Percentiles rank a stretch among this genome's conserved stretches.
These are phyloP conservation scores for Limonium bicolor DNA, from an alignment of 148 eudicot genomes.

Conservation along the genomic window DNA sequence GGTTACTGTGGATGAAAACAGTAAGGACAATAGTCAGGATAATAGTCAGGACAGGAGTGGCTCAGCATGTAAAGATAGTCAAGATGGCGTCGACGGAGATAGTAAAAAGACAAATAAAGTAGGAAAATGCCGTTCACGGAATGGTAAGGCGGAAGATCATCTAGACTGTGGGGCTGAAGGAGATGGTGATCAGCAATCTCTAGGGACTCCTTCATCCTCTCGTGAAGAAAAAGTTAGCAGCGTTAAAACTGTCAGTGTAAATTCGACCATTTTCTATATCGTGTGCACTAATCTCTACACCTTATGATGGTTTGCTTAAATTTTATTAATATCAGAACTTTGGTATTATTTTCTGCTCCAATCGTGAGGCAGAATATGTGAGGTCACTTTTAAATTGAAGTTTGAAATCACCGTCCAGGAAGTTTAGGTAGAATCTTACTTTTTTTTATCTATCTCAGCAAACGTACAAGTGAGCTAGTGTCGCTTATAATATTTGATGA, in stretches of 20 bases:
- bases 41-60: slow-evolving; percentile 23
- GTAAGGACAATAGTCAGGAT: slow-evolving; percentile 27
- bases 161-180: slow-evolving; percentile 69
- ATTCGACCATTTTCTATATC: slow-evolving; percentile 3
- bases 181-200: slow-evolving; percentile 87
- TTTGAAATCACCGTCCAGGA: too few species aligned
- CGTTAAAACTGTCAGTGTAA: slow-evolving; percentile 75
- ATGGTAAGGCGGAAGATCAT: slow-evolving; percentile 53
- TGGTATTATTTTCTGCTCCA: too few species aligned
- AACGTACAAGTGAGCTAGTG: too few species aligned
- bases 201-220: slow-evolving; percentile 54
- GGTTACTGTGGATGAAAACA: slow-evolving; percentile 26
- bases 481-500: too few species aligned
- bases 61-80: slow-evolving; percentile 30
- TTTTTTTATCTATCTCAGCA: too few species aligned
- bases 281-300: too few species aligned
- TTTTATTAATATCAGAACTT: too few species aligned
- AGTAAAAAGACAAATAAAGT: slow-evolving; percentile 42
- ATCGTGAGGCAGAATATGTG: too few species aligned
- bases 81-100: slow-evolving; percentile 47
- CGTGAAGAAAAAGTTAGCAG: slow-evolving; percentile 99
- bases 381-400: too few species aligned
- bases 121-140: slow-evolving; percentile 60
- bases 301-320: too few species aligned
- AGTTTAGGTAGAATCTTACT: too few species aligned